A percentile compares a stretch with the other conserved stretches of the same genome.
phyloP scores from a whole-genome alignment of 1,139 yeast genomes.

The Sugiyamaella sp. region DNA sequence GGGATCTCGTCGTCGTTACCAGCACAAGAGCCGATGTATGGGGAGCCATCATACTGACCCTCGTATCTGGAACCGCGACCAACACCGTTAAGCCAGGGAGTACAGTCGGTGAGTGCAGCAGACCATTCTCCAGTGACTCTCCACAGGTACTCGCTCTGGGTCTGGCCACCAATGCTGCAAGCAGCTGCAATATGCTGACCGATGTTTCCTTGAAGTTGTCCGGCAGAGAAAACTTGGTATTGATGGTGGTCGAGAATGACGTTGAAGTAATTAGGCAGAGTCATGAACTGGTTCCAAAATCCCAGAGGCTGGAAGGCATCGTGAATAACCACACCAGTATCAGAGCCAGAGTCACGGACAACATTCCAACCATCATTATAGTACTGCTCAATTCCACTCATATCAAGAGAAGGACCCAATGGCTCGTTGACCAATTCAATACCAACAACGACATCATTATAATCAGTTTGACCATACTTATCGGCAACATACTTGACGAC shows the following conservation, averaged over 20 bases:
- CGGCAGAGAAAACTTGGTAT: constrained; percentile 79
- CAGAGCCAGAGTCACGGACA: constrained; percentile 53
- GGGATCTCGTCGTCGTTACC: constrained; percentile 53
- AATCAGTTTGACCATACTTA: constrained; percentile 68
- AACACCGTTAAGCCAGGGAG: constrained; percentile 89
- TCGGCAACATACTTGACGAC: constrained; percentile 50
- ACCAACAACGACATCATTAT: constrained; percentile 75
- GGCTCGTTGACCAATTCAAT: constrained; percentile 92
- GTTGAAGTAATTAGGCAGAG: constrained; percentile 54
- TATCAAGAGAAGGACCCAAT: constrained; percentile 65
- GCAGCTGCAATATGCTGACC: constrained; percentile 66
- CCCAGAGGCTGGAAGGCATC: constrained; percentile 69
- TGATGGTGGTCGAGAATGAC: constrained; percentile 87
- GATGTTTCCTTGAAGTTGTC: constrained; percentile 57
- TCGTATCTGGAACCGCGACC: constrained; percentile 86
- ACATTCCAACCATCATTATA: constrained; percentile 57
- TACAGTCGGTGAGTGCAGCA: constrained; percentile 93
- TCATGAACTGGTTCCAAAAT: constrained; percentile 64
- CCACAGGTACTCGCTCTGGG: constrained; percentile 66
- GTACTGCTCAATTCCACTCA: constrained; percentile 60
- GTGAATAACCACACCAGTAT: constrained; percentile 61
- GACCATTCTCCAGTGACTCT: constrained; percentile 89
- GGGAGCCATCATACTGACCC: constrained; percentile 56
- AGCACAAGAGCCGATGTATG: constrained; percentile 66
- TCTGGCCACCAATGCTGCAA: constrained; percentile 60